Percentiles rank a stretch among this genome's conserved stretches.
Evolutionary conservation across 345 rosid genomes (phyloP).

Genomic region (Eucalyptus melliodora): DNA sequence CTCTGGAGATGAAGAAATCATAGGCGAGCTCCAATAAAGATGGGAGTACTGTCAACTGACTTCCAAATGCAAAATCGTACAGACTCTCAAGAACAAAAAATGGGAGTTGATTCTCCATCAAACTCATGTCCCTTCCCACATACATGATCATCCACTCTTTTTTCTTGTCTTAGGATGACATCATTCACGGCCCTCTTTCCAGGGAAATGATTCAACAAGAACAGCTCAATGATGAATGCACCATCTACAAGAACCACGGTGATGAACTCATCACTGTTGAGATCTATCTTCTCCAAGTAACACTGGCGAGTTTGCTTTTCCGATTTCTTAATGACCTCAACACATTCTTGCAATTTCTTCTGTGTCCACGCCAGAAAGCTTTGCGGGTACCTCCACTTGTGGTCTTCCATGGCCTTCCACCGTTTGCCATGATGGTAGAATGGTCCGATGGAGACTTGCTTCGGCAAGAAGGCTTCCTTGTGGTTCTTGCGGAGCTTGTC

Average conservation of each 20-base stretch:
- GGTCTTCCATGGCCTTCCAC: background rate
- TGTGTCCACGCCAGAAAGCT: background rate
- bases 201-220: background rate
- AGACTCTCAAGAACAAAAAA: background rate
- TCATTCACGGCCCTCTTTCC: background rate
- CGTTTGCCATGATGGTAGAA: background rate
- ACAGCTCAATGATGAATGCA: background rate
- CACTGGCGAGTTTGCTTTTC: background rate
- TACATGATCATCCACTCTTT: background rate
- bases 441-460: background rate
- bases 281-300: background rate
- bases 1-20: background rate
- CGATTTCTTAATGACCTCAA: background rate
- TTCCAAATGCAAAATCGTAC: accelerated
- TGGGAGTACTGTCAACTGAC: background rate
- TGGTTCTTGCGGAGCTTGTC: background rate
- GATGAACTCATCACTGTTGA: background rate
- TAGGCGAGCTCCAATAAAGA: background rate
- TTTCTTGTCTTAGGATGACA: background rate
- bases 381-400: background rate
- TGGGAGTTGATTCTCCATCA: background rate
- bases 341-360: background rate
- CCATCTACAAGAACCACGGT: background rate
- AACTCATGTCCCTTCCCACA: background rate
- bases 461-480: background rate